Evolutionary conservation across 2,329 filamentous ascomycete genomes (phyloP).

Genomic region (Pseudogymnoascus sp.): DNA sequence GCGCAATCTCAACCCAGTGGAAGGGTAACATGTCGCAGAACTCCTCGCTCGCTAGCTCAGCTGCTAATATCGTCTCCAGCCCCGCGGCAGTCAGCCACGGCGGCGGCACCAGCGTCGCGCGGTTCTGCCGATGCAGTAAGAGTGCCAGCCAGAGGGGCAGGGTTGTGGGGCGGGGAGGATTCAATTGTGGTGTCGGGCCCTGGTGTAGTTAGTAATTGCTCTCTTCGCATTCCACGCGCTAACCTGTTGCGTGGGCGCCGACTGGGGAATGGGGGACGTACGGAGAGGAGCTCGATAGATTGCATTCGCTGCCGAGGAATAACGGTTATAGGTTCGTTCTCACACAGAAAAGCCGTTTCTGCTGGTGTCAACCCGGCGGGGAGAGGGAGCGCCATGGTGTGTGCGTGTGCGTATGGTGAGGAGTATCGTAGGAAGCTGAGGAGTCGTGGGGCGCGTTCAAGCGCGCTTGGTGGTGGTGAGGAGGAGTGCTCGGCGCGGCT

Average conservation of each 20-base stretch:
- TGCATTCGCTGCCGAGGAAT: constrained; percentile 87
- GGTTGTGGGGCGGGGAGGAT: constrained; percentile 69
- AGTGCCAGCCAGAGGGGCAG: constrained; percentile 92
- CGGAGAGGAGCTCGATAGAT: constrained; percentile 72
- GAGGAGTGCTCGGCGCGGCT: neutral
- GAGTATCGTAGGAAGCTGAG: neutral
- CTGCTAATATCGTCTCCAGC: constrained; percentile 66
- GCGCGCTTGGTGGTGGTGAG: neutral
- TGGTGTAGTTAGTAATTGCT: constrained; percentile 30
- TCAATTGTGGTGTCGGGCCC: constrained; percentile 69
- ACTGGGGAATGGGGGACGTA: constrained; percentile 63
- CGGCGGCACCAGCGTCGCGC: constrained; percentile 86
- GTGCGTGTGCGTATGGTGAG: neutral
- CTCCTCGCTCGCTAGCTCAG: constrained; percentile 65
- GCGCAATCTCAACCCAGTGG: constrained; percentile 88
- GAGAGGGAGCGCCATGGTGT: constrained; percentile 26
- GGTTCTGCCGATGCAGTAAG: constrained; percentile 85
- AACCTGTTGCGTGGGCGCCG: constrained; percentile 40
- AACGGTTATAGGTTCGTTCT: constrained; percentile 94
- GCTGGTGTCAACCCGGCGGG: constrained; percentile 60
- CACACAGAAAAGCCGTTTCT: constrained; percentile 89
- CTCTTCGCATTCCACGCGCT: neutral
- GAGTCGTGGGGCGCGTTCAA: neutral
- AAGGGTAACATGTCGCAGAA: constrained; percentile 81
- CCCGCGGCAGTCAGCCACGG: constrained; percentile 76